Base-by-base conservation (phyloP, 352 stramenopile species). In the Phytophthora podocarpi region DNA sequence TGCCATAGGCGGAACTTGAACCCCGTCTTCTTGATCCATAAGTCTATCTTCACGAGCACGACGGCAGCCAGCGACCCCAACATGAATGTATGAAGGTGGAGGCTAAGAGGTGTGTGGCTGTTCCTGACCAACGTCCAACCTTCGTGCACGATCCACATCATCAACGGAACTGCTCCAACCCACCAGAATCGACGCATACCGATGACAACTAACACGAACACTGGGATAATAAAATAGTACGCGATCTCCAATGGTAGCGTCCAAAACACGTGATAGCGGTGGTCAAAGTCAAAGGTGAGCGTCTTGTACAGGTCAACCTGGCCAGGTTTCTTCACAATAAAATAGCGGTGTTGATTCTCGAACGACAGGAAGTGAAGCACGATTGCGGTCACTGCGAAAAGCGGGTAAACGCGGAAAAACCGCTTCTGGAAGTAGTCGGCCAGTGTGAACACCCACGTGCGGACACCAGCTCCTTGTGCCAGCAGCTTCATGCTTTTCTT, bases 321-420 rank as follows among this genome's bases (percentile, higher is more conserved):
- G 5, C 57, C 52, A 0, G 66, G 72, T 0, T 73, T 37, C 9
- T 59, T 61, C 9, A 81, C 30, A 5, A 59, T 26, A n/a, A 71
- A 80, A 36, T 81, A 83, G 5, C 28, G 59, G 0, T 61, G 28
- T 37, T 75, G 54, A 26, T 61, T 28, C 15, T 73, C 61, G 13
- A 54, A 47, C 9, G 77, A 70, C 18, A 84, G 26, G 23, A 72
- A 27, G 5, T 51, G 72, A 6, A 83, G 30, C 12, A 61, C 54
- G 18, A 66, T 59, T 4, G 56, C 73, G 6, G 71, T 64, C 7
- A 74, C 28, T 21, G 52, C 59, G 26, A 87, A 87, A 4, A 87
- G 42, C 48, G 78, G 78, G 37, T 87, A 87, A 9, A 87, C 78
- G 24, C 76, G 75, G 21, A 87, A 77, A 36, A 85, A 80, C 3